These are phyloP conservation scores for Zizania palustris DNA, from an alignment of 202 grass and related monocot genomes.

Conservation along the genomic window DNA sequence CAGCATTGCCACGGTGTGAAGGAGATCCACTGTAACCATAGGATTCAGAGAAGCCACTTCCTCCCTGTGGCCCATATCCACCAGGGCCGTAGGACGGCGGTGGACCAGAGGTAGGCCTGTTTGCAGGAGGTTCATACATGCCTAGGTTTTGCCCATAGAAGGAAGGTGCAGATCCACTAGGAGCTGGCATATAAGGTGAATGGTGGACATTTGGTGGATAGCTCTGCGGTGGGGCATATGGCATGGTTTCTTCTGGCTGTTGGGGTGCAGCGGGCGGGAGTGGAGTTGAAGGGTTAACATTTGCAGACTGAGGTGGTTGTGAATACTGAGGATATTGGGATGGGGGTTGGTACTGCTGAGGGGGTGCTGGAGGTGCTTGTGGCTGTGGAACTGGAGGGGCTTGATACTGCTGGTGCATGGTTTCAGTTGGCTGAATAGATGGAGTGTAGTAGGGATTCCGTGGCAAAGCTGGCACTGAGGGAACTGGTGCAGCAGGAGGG, in stretches of 20 bases:
- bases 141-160: conserved; percentile 64
- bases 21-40: conserved; percentile 71
- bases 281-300: conserved; percentile 49
- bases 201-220: conserved; percentile 56
- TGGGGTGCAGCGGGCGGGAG: conserved; percentile 44
- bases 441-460: conserved; percentile 50
- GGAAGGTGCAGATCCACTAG: conserved; percentile 55
- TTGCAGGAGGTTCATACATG: conserved; percentile 62
- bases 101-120: conserved; percentile 51
- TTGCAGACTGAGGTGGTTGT: conserved; percentile 51
- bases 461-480: conserved; percentile 51
- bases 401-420: conserved; percentile 58
- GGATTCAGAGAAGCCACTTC: conserved; percentile 59
- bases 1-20: conserved; percentile 60
- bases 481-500: conserved; percentile 20
- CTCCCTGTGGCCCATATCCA: conserved; percentile 65
- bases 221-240: conserved; percentile 54
- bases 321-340: conserved; percentile 57
- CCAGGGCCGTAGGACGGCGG: conserved; percentile 55
- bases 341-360: conserved; percentile 47
- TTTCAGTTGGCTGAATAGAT: conserved; percentile 43
- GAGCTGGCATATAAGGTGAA: conserved; percentile 52
- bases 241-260: conserved; percentile 55
- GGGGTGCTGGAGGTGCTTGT: conserved; percentile 45
- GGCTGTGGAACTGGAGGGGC: conserved; percentile 47